Percentiles rank a stretch among this genome's conserved stretches.
phyloP scores from a whole-genome alignment of 805 yeast species.

The Yarrowia divulgata region DNA sequence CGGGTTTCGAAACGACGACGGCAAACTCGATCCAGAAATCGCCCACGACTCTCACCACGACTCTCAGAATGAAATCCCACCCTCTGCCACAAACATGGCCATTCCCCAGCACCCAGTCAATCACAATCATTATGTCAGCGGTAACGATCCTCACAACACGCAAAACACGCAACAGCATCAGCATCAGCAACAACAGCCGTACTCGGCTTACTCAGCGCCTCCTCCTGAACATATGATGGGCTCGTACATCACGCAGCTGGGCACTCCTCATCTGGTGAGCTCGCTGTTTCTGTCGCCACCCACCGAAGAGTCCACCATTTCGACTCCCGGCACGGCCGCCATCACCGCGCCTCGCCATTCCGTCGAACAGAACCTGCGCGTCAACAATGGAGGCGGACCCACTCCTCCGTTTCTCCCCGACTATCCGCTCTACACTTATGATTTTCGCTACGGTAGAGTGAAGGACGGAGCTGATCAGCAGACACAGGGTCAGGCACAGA shows the following conservation, averaged over 20 bases:
- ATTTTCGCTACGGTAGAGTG: conserved; percentile 7
- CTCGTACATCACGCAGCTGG: conserved; percentile 20
- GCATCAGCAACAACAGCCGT: not conserved
- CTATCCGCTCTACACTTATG: conserved; percentile 13
- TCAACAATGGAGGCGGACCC: not conserved
- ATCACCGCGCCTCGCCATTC: conserved; percentile 11
- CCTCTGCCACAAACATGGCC: not conserved
- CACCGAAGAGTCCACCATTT: conserved; percentile 23
- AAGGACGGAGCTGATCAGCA: not conserved
- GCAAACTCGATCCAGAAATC: not conserved
- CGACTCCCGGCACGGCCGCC: conserved; percentile 25
- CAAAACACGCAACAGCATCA: not conserved
- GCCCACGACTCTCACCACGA: no score
- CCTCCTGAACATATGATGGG: conserved; percentile 18
- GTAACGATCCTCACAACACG: no score
- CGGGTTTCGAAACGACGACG: not conserved
- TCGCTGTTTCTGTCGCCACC: conserved; percentile 26
- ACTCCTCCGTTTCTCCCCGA: conserved; percentile 24
- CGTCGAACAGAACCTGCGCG: conserved; percentile 10
- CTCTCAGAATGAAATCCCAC: not conserved
- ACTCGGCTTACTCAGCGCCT: not conserved
- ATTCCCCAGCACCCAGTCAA: no score
- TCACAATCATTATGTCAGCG: no score
- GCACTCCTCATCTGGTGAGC: conserved; percentile 21
- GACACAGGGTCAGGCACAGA: not conserved